Evolutionary conservation across 208 protist species (phyloP).

Genomic region (Acanthamoeba lenticulata): DNA sequence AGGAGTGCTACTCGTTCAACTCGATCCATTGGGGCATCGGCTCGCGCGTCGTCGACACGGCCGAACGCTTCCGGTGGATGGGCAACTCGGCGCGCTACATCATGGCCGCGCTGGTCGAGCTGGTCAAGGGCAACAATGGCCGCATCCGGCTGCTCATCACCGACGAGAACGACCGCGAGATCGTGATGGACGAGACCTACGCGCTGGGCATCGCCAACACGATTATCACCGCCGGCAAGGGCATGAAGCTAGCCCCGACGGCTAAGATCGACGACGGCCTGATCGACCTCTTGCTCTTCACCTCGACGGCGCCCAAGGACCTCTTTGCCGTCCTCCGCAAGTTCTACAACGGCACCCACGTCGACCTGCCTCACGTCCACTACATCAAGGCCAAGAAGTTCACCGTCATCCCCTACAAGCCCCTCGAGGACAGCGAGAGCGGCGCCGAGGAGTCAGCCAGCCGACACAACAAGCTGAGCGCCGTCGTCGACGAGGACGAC

Average conservation of each 20-base stretch:
- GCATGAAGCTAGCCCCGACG: constrained; percentile 44
- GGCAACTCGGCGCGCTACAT: constrained; percentile 28
- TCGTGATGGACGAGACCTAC: neutral
- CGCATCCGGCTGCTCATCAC: neutral
- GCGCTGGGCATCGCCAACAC: constrained; percentile 55
- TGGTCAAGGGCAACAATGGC: constrained; percentile 29
- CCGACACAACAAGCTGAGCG: neutral
- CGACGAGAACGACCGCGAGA: constrained; percentile 18
- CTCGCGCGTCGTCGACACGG: neutral
- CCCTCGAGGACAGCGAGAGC: neutral
- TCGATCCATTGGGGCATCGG: constrained; percentile 62
- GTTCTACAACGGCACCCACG: constrained; percentile 47
- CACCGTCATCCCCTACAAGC: constrained; percentile 11
- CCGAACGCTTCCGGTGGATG: constrained; percentile 42
- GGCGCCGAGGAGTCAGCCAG: neutral
- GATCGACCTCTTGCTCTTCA: constrained; percentile 42
- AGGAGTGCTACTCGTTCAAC: constrained; percentile 65
- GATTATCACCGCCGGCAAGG: constrained; percentile 56
- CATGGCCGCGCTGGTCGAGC: constrained; percentile 13
- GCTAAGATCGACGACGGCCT: constrained; percentile 60
- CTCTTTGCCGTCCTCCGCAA: neutral
- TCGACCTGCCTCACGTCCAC: neutral
- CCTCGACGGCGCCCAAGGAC: neutral
- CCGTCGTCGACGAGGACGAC: neutral
- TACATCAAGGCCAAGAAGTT: neutral